Evolutionary conservation across 1,139 yeast genomes (phyloP), one percentile per base, ranked within the genome.

Genomic region (Lodderomyces margitis): DNA sequence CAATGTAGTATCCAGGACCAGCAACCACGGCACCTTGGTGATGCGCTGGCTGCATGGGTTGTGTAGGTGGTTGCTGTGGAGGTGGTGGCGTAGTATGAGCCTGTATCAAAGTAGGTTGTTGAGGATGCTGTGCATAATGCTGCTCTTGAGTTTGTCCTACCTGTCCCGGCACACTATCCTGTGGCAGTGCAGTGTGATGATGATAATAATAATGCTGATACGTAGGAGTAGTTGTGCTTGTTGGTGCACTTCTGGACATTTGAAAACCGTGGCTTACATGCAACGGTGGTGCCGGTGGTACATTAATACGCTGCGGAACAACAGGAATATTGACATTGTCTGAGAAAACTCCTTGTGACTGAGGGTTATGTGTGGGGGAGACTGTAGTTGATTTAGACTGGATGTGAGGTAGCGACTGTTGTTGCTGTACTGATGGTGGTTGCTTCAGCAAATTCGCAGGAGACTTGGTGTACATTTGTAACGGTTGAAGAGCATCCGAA

Each of bases 61-160:
- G 39, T 19, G 34, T 38, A 36, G 25, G 45, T 28, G 37, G 35
- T 10, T 27, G 37, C 27, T 4, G 40, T 20, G 27, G 23, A 21
- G 25, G 4, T 34, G 37, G 12, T 21, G 37, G 37, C 10, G 21
- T 21, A 3, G 21, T 8, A 4, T 23, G 27, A 35, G 21, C 15
- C 12, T 11, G 28, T 10, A 34, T 21, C 3, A n/a, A 11, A 14
- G 21, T 27, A 3, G 20, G 7, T 10, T 24, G 32, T 27, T 17
- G 24, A 17, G 19, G 14, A 11, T 25, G 34, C 8, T 17, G 33
- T 16, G 21, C 4, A 12, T 12, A 24, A 4, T 27, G n/a, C 6
- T 3, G 20, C 10, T 16, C n/a, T 9, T 24, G 30, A 5, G 3
- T 19, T 24, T 20, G 23, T 21, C 16, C 16, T 20, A 7, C 21